phyloP scores from a whole-genome alignment of 495 filamentous ascomycete genomes.

The Saxophila tyrrhenica region DNA sequence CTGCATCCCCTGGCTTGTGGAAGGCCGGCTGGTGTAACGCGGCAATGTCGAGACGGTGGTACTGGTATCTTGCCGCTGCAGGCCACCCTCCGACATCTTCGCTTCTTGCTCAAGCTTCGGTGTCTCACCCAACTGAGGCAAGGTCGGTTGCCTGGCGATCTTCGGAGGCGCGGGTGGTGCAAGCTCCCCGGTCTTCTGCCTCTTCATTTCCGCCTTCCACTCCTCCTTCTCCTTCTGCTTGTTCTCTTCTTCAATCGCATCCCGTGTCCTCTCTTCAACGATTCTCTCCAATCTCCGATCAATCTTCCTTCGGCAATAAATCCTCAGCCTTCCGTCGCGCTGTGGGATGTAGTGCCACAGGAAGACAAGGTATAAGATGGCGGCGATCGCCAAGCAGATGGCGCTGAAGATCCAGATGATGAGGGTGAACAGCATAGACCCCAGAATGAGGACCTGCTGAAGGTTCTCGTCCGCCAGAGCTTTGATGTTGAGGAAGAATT shows the following conservation, averaged over 20 bases:
- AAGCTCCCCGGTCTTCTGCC: slow-evolving; percentile 20
- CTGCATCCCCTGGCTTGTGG: slow-evolving; percentile 32
- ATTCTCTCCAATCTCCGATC: slow-evolving; percentile 70
- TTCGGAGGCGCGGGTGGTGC: slow-evolving; percentile 13
- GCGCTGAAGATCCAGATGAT: slow-evolving; percentile 79
- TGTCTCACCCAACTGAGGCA: slow-evolving; percentile 15
- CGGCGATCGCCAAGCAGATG: slow-evolving; percentile 58
- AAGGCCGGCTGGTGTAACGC: slow-evolving; percentile 46
- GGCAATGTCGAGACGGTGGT: slow-evolving; percentile 59
- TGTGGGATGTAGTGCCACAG: slow-evolving; percentile 80
- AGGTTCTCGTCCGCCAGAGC: slow-evolving; percentile 55
- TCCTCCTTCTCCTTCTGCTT: slow-evolving; percentile 45
- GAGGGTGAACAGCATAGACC: slow-evolving; percentile 83
- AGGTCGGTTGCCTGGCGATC: slow-evolving; percentile 14
- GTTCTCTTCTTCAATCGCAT: slow-evolving; percentile 68
- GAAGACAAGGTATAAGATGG: slow-evolving; percentile 72
- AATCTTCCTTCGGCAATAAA: slow-evolving; percentile 83
- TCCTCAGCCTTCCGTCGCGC: slow-evolving; percentile 62
- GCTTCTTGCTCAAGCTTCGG: slow-evolving; percentile 29
- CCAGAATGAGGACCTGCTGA: slow-evolving; percentile 67
- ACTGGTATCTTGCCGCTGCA: slow-evolving; percentile 42
- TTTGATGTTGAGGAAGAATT: slow-evolving; percentile 50
- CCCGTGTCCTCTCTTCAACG: slow-evolving; percentile 69
- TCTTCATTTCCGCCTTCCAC: slow-evolving; percentile 35
- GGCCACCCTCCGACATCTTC: slow-evolving; percentile 43